Conservation (phyloP, 495 filamentous ascomycete species). For the Trichocladium antarcticum region DNA sequence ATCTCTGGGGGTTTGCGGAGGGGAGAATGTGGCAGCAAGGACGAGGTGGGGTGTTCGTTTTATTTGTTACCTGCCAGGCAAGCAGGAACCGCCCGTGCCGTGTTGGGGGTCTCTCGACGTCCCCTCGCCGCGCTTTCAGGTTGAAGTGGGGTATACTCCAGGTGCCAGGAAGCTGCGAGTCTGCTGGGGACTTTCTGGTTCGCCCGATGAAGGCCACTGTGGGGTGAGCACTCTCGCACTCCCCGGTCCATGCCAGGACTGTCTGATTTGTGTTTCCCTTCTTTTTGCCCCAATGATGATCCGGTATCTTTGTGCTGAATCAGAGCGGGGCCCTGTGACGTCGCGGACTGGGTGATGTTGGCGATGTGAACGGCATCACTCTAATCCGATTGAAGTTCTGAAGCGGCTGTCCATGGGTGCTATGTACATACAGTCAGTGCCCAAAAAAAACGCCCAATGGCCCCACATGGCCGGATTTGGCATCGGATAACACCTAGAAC, state of each 20-base stretch:
- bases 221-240: conserved; percentile 14
- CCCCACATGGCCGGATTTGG: no score
- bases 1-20: conserved; percentile 12
- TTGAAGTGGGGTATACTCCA: conserved; percentile 16
- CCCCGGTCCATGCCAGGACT: conserved; percentile 7
- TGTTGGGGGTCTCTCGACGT: conserved; percentile 12
- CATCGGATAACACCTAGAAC: no score
- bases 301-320: background rate
- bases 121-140: conserved; percentile 13
- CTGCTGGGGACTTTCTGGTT: conserved; percentile 18
- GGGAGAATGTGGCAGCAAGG: conserved; percentile 23
- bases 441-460: no score
- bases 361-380: background rate
- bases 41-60: conserved; percentile 28
- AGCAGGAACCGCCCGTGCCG: conserved; percentile 4
- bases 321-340: conserved; percentile 6
- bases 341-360: conserved; percentile 4
- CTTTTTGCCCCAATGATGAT: conserved; percentile 5
- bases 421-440: no score
- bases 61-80: conserved; percentile 19
- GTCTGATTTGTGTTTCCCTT: conserved; percentile 8
- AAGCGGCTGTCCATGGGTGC: background rate
- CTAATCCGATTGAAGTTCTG: background rate
- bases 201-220: conserved; percentile 24
- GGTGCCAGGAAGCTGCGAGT: conserved; percentile 5